A percentile compares a stretch with the other conserved stretches of the same genome.
Evolutionary conservation across 2,329 filamentous ascomycete genomes (phyloP).

Genomic region (Claviceps digitariae): DNA sequence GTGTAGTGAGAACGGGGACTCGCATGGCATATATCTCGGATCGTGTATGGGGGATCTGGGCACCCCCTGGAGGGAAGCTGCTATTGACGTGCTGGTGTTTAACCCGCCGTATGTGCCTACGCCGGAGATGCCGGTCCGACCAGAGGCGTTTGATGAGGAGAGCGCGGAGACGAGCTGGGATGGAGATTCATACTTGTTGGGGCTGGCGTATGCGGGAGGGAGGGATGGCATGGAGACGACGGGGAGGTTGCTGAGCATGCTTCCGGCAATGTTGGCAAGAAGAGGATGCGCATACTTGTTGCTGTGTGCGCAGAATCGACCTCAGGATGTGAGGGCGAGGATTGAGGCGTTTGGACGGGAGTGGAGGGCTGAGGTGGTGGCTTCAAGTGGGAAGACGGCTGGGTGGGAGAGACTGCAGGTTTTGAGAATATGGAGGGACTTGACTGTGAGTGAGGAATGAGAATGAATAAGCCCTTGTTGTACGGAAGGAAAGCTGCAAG

Average conservation of each 20-base stretch:
- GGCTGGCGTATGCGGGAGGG: slow-evolving; percentile 81
- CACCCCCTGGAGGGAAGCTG: slow-evolving; percentile 39
- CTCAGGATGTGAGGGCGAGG: slow-evolving; percentile 53
- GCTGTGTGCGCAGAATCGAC: slow-evolving; percentile 82
- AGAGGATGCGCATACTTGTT: slow-evolving; percentile 79
- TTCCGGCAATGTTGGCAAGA: slow-evolving; percentile 49
- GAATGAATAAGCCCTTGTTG: background rate
- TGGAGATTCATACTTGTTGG: slow-evolving; percentile 68
- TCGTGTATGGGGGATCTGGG: slow-evolving; percentile 59
- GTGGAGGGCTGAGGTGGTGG: slow-evolving; percentile 70
- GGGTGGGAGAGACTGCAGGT: slow-evolving; percentile 94
- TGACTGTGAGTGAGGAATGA: background rate
- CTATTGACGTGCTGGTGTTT: slow-evolving; percentile 78
- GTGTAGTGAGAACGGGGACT: slow-evolving; percentile 16
- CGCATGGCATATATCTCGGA: slow-evolving; percentile 45
- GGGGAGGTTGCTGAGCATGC: slow-evolving; percentile 55
- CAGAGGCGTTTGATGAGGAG: slow-evolving; percentile 12
- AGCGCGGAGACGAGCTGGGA: slow-evolving; percentile 43
- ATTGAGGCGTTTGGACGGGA: slow-evolving; percentile 36
- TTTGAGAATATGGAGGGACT: slow-evolving; percentile 64
- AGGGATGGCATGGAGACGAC: slow-evolving; percentile 90
- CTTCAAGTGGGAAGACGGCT: slow-evolving; percentile 70
- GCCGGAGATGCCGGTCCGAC: slow-evolving; percentile 50
- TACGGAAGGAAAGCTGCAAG: background rate
- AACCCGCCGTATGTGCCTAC: slow-evolving; percentile 97